Evolutionary conservation across 306 rosid species (phyloP).

Genomic region (Medicago lupulina): DNA sequence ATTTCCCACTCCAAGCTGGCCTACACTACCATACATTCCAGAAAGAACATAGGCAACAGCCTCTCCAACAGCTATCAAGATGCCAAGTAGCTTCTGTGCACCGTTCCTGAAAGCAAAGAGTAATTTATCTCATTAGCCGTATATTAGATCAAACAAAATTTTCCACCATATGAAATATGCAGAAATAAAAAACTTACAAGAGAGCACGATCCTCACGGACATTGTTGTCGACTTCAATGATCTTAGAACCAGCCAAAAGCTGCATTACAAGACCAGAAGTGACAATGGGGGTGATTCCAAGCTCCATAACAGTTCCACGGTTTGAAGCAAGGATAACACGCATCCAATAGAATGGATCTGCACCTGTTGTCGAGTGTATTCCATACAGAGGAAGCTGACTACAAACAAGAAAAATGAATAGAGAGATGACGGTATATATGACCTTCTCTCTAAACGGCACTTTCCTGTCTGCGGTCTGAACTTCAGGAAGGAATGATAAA

Average conservation of each 20-base stretch:
- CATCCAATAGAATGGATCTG: slow-evolving; percentile 99
- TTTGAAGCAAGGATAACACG: slow-evolving; percentile 92
- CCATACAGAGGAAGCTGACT: slow-evolving; percentile 97
- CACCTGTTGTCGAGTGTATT: slow-evolving; percentile 92
- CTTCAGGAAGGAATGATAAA: slow-evolving; percentile 89
- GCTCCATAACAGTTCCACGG: slow-evolving; percentile 98
- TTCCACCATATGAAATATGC: too few species aligned
- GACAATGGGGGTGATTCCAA: slow-evolving; percentile 92
- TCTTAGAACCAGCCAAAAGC: slow-evolving; percentile 87
- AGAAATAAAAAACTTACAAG: slow-evolving; percentile 46
- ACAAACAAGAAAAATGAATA: slow-evolving; percentile 88
- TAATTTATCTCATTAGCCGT: too few species aligned
- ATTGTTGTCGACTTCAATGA: slow-evolving; percentile 90
- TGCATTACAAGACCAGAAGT: slow-evolving; percentile 95
- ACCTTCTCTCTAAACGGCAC: slow-evolving; percentile 95
- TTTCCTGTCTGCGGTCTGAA: slow-evolving; percentile 89
- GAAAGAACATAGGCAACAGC: slow-evolving; percentile 98
- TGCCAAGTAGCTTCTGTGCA: slow-evolving; percentile 89
- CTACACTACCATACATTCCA: slow-evolving; percentile 96
- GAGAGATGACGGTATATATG: slow-evolving; percentile 88
- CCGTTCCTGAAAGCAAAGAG: slow-evolving; percentile 60
- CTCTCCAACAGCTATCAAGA: slow-evolving; percentile 93
- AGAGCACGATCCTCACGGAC: slow-evolving; percentile 97
- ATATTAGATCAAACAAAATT: too few species aligned
- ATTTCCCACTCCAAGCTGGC: slow-evolving; percentile 97